These are phyloP conservation scores for Wallacemonas sp. DNA, from an alignment of 208 protist genomes.

Conservation along the genomic window DNA sequence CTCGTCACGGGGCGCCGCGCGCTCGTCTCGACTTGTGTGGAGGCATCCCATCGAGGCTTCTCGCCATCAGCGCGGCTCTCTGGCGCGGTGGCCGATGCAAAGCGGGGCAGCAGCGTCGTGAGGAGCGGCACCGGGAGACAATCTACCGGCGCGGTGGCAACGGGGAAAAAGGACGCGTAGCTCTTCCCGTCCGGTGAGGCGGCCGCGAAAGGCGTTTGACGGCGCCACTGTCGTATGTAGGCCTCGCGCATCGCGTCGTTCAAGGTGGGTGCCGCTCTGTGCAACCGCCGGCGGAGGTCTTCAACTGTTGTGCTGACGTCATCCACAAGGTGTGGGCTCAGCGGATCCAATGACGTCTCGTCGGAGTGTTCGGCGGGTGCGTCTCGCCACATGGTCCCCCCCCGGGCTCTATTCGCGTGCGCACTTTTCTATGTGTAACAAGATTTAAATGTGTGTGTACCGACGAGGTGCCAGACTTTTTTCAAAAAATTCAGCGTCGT, in stretches of 20 bases:
- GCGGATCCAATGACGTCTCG: neutral
- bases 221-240: neutral
- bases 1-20: neutral
- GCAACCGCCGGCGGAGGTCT: neutral
- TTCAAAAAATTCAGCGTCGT: too few relatives aligned
- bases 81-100: neutral
- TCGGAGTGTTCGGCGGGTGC: neutral
- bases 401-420: neutral
- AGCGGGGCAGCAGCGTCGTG: neutral
- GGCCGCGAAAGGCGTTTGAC: too few relatives aligned
- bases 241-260: neutral
- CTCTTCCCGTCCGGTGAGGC: too few relatives aligned
- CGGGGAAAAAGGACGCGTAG: slow-evolving; percentile 19
- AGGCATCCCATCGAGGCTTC: slow-evolving; percentile 9
- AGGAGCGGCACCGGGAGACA: slow-evolving; percentile 10
- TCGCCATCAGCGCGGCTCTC: neutral
- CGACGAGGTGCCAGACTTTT: too few relatives aligned
- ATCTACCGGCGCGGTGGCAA: slow-evolving; percentile 26
- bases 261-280: neutral
- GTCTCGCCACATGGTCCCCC: too few relatives aligned
- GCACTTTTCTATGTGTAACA: too few relatives aligned
- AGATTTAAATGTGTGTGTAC: too few relatives aligned
- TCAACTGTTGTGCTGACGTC: neutral
- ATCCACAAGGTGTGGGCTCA: neutral
- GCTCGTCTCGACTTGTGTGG: neutral